Conservation (phyloP, 208 protist genomes). For the Trypanosoma scelopori region DNA sequence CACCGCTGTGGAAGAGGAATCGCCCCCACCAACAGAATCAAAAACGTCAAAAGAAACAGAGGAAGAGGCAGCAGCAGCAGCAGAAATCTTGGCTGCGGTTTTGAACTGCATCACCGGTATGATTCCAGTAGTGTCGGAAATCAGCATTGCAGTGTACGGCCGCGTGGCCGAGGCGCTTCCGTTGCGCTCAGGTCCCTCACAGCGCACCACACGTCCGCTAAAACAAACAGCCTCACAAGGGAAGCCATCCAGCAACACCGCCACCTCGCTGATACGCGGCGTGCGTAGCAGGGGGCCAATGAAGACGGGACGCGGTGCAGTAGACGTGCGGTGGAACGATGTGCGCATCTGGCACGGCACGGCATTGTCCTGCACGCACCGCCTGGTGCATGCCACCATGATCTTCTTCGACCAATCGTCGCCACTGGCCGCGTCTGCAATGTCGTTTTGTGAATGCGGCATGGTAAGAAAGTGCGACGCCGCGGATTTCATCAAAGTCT, state of each 20-base stretch:
- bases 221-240: conserved; percentile 42
- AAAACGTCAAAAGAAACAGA: too few relatives aligned
- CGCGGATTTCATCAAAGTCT: conserved; percentile 17
- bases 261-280: conserved; percentile 38
- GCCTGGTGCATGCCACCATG: background rate
- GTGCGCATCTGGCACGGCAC: background rate
- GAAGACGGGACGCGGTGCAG: conserved; percentile 13
- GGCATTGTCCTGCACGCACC: background rate
- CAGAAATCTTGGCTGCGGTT: background rate
- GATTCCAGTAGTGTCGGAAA: conserved; percentile 34
- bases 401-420: background rate
- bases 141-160: conserved; percentile 30
- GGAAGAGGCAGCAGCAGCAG: background rate
- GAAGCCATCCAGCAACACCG: conserved; percentile 39
- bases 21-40: background rate
- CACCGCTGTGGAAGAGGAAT: background rate
- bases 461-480: conserved; percentile 25
- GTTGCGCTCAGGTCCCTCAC: conserved; percentile 21
- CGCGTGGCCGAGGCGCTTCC: conserved; percentile 16
- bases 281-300: conserved; percentile 16
- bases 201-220: conserved; percentile 49
- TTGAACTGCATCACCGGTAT: conserved; percentile 37
- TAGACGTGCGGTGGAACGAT: background rate
- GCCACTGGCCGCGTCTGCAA: background rate
- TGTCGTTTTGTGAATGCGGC: background rate